Conservation (phyloP, 2,329 filamentous ascomycete species). For the Endoconidiophora laricicola region DNA sequence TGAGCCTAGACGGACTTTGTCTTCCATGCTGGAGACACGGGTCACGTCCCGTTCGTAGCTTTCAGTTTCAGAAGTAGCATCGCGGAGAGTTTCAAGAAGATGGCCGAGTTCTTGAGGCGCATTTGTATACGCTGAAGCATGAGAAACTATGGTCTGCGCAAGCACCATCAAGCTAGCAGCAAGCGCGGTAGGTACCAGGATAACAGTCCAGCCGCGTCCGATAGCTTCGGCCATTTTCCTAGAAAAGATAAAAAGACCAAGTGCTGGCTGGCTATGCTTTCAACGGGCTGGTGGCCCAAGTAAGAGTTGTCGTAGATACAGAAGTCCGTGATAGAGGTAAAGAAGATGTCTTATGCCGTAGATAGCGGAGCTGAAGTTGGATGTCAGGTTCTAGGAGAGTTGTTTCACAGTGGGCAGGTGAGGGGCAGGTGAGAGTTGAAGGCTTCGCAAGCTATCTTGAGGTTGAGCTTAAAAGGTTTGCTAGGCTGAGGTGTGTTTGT, state of each 20-base stretch:
- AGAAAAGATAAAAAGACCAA: not conserved
- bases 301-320: too few species aligned
- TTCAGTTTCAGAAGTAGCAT: constrained; percentile 47
- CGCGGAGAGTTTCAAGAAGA: constrained; percentile 44
- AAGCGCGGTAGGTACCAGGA: constrained; percentile 41
- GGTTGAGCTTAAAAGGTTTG: not conserved
- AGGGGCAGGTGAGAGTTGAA: not conserved
- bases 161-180: constrained; percentile 38
- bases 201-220: constrained; percentile 38
- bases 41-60: constrained; percentile 44
- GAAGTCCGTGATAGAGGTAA: too few species aligned
- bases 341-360: too few species aligned
- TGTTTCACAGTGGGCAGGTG: not conserved
- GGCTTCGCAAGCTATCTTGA: not conserved
- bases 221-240: constrained; percentile 31
- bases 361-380: too few species aligned
- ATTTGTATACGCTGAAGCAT: constrained; percentile 37
- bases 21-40: constrained; percentile 40
- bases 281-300: too few species aligned
- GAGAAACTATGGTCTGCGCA: constrained; percentile 33
- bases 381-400: too few species aligned
- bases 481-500: constrained; percentile 1
- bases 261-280: too few species aligned
- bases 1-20: constrained; percentile 41
- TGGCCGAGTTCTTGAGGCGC: constrained; percentile 41